phyloP scores from a whole-genome alignment of 2,329 filamentous ascomycete species.

The Aureobasidium sp. region DNA sequence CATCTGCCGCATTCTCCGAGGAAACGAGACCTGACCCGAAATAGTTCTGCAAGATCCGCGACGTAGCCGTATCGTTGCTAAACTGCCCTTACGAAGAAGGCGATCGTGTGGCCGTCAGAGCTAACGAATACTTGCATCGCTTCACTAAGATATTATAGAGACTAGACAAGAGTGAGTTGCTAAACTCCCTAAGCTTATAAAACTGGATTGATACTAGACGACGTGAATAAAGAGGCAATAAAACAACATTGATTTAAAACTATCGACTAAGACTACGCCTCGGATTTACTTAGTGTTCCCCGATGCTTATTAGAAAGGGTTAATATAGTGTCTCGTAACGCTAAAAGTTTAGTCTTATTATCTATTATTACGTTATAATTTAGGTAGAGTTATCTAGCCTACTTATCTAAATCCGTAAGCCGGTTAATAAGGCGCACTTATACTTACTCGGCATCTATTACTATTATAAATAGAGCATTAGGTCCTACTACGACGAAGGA shows the following conservation, averaged over 20 bases:
- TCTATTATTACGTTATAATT: too few species aligned
- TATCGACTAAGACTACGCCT: neutral
- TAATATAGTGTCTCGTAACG: too few species aligned
- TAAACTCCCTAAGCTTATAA: neutral
- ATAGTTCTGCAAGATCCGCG: conserved; percentile 1
- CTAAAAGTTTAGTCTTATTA: too few species aligned
- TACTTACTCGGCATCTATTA: too few species aligned
- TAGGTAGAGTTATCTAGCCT: too few species aligned
- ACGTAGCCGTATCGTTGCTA: neutral
- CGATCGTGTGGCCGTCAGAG: neutral
- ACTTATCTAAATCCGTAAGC: too few species aligned
- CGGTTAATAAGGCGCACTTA: too few species aligned
- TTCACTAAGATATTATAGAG: neutral
- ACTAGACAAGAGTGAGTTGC: neutral
- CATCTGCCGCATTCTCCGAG: neutral
- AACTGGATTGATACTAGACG: conserved; percentile 2
- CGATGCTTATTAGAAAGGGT: too few species aligned
- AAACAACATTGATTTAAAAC: too few species aligned
- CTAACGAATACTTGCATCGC: neutral
- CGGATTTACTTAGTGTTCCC: neutral
- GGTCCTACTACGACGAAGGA: too few species aligned
- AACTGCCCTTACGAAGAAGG: neutral
- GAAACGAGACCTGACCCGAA: neutral
- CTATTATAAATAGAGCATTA: too few species aligned
- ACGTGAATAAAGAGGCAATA: neutral